phyloP scores from a whole-genome alignment of 1,284 basidiomycete species.

The Ustilago bromivora region DNA sequence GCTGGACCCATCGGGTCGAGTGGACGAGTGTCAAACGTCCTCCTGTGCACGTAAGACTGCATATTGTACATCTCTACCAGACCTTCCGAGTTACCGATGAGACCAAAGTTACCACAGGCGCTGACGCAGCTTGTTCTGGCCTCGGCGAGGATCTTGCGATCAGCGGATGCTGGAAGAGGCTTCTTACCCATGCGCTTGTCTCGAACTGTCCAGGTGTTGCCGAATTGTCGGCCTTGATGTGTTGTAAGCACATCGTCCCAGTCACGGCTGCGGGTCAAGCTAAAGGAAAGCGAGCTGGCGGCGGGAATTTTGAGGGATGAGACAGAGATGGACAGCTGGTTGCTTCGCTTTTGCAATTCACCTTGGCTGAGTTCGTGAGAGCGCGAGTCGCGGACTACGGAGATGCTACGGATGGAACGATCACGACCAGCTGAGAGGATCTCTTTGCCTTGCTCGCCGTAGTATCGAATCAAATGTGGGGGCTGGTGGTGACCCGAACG shows the following conservation, averaged over 20 bases:
- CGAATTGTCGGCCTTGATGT: conserved; percentile 76
- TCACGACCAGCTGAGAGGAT: conserved; percentile 77
- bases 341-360: conserved; percentile 80
- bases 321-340: conserved; percentile 81
- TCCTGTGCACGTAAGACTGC: conserved; percentile 89
- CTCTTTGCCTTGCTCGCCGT: conserved; percentile 95
- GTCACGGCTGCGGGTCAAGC: conserved; percentile 85
- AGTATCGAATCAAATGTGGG: conserved; percentile 91
- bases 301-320: conserved; percentile 75
- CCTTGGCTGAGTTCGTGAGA: conserved; percentile 93
- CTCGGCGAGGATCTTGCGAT: conserved; percentile 71
- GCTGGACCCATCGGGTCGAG: conserved; percentile 32
- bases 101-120: conserved; percentile 94
- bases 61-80: conserved; percentile 67
- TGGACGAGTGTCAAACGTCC: conserved; percentile 69
- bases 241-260: conserved; percentile 97
- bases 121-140: conserved; percentile 75
- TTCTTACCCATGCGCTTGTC: conserved; percentile 62
- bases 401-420: conserved; percentile 87
- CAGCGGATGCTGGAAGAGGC: conserved; percentile 42
- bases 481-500: conserved; percentile 92
- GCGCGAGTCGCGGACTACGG: conserved; percentile 77
- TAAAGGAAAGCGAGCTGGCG: conserved; percentile 82
- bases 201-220: conserved; percentile 62
- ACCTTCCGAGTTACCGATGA: conserved; percentile 73